Percentiles rank a stretch among this genome's conserved stretches.
phyloP scores from a whole-genome alignment of 2,329 filamentous ascomycete species.

The Epichloe elymi region DNA sequence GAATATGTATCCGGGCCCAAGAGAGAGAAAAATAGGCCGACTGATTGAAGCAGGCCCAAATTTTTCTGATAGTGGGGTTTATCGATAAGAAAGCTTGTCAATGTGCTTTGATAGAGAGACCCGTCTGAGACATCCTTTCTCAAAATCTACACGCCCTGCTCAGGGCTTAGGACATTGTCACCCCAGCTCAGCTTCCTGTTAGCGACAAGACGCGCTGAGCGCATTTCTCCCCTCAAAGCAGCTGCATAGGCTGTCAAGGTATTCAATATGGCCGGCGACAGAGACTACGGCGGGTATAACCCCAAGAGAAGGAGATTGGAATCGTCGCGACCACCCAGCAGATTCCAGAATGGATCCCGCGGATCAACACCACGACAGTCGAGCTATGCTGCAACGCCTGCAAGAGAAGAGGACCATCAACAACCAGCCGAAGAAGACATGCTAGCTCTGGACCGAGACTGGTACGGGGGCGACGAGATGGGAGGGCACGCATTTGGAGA shows the following conservation, averaged over 20 bases:
- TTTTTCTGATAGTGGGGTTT: conserved; percentile 24
- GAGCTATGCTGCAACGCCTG: conserved; percentile 28
- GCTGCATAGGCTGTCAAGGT: neutral
- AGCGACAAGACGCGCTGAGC: neutral
- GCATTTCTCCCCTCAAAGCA: neutral
- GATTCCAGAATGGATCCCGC: conserved; percentile 20
- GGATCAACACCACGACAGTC: conserved; percentile 23
- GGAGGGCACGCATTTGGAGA: conserved; percentile 75
- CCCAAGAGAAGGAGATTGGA: conserved; percentile 27
- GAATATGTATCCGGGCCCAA: neutral
- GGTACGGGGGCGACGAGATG: conserved; percentile 81
- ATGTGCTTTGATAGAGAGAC: neutral
- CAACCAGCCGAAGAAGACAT: conserved; percentile 57
- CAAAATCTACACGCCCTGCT: conserved; percentile 10
- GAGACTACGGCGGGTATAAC: conserved; percentile 25
- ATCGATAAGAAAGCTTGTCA: conserved; percentile 22
- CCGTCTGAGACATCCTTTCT: neutral
- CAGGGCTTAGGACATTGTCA: neutral
- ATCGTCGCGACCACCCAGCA: conserved; percentile 14
- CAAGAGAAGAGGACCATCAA: conserved; percentile 32
- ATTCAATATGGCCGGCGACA: conserved; percentile 20
- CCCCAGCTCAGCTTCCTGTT: neutral
- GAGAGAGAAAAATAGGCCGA: neutral
- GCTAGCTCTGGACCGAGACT: conserved; percentile 72
- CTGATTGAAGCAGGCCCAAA: conserved; percentile 13